Evolutionary conservation across 2,329 filamentous ascomycete species (phyloP), one percentile per base, ranked within the genome.

Genomic region (Polychaeton citri): DNA sequence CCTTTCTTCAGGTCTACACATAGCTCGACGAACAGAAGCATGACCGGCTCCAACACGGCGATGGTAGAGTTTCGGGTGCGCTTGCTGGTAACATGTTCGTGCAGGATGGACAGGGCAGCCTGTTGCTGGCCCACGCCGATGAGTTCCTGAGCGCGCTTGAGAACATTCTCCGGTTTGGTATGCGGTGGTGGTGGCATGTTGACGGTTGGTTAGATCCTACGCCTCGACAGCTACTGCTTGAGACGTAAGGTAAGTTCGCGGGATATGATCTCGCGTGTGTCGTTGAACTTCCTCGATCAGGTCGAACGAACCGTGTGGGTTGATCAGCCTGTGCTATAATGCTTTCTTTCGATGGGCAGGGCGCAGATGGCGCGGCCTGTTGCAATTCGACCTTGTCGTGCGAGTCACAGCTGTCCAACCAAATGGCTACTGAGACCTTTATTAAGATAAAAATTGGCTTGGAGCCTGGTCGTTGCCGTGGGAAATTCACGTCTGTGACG

Each of bases 81-180:
- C 72, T 98, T 98, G 49, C 85, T 95, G 54, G 86, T 94, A 69
- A 96, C 86, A 78, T 98, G 90, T 73, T 98, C 90, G 71, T 96
- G 90, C 44, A 98, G 81, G 56, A 96, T 79, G 56, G 80, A 86
- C 61, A 98, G 72, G 60, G 90, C 90, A 56, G 90, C 88, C 54
- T 83, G 76, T 51, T 82, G 73, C 75, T 98, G 90, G 61, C 83
- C 81, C 58, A 98, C 90, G 59, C 86, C 90, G 69, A 96, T 95
- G 66, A 98, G 84, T 72, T 98, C 90, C 66, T 96, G 81, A 46
- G 90, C 90, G 64, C 90, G 79, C 77, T 94, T 94, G 63, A 96
- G 79, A 61, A 95, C 87, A 79, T 98, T 98, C 72, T 98, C 90
- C 58, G 90, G 90, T 66, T 93, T 93, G 62, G 90, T 87, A 64